Evolutionary conservation across 1,139 yeast species (phyloP), one percentile per base, ranked within the genome.

Genomic region (Suhomyces kunorum): DNA sequence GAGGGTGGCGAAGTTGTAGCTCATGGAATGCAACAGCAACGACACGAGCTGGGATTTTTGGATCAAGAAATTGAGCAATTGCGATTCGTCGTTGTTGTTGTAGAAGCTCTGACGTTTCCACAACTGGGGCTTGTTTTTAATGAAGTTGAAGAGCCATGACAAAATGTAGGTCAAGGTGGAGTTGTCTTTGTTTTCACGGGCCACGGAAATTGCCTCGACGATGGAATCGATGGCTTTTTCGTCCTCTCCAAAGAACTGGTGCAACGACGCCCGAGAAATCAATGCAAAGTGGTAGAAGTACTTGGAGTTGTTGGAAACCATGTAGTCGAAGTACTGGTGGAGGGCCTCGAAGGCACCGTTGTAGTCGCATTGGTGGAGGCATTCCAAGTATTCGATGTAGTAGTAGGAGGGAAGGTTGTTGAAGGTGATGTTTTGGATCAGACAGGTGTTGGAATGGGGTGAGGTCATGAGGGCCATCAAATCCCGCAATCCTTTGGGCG

Each of bases 181-280:
- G 44, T 78, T 73, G 58, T 89, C 96, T 48, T 81, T 83, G 52
- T 86, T 83, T 54, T 89, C 96, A 50, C 97, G 68, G 0, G 96
- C 96, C 2, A 89, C 90, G 4, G 87, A 73, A 3, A 89, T 84
- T 0, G 97, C 94, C 56, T 89, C 97, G 49, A 85, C 88, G 5
- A 89, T 85, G 0, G 95, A 85, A 49, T 83, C 75, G 12, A 87
- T 61, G 0, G 96, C 95, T 48, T 87, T 87, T 19, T 74, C 76
- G 47, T 80, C 81, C 49, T 85, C 85, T 25, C 85, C 83, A 61
- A 87, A 88, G 41, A 78, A 78, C 15, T 87, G 87, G 53, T 88
- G 92, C 31, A 89, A 65, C 0, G 87, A 74, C 0, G 96, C 96
- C 37, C 87, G 66, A 9, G 89, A 82, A 13, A 89, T 72, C 30